phyloP scores from a whole-genome alignment of 805 yeast species.

The Kodamaea sagamina region DNA sequence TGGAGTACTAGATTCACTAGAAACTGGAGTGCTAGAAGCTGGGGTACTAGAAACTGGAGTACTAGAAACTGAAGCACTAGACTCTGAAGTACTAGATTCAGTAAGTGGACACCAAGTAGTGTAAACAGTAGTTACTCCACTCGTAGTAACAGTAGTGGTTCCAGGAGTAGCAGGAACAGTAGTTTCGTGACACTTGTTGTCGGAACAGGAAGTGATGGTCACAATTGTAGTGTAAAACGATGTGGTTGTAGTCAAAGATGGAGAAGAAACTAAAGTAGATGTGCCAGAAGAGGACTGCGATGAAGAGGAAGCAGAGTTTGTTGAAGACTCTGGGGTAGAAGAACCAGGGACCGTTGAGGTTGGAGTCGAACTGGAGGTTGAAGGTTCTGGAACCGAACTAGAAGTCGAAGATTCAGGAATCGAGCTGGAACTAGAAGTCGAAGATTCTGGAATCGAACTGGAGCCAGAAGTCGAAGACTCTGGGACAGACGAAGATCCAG shows the following conservation, averaged over 20 bases:
- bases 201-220: conserved; percentile 43
- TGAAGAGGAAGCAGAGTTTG: too few relatives aligned
- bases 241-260: not conserved
- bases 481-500: not conserved
- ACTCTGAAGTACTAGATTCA: conserved; percentile 15
- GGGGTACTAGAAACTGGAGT: conserved; percentile 17
- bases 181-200: conserved; percentile 27
- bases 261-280: not conserved
- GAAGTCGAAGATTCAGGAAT: conserved; percentile 1
- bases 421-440: not conserved
- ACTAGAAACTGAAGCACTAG: conserved; percentile 24
- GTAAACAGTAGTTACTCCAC: conserved; percentile 39
- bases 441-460: conserved; percentile 24
- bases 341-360: not conserved
- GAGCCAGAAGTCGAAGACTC: conserved; percentile 16
- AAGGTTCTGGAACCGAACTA: not conserved
- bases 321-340: conserved; percentile 10
- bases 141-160: conserved; percentile 32
- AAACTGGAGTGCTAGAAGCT: conserved; percentile 17
- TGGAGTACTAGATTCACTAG: not conserved
- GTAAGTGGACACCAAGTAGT: conserved; percentile 41
- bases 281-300: not conserved
- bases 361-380: not conserved
- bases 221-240: conserved; percentile 29
- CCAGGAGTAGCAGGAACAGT: conserved; percentile 18